Percentiles rank a stretch among this genome's conserved stretches.
These are phyloP conservation scores for Rhizopus stolonifer DNA, from an alignment of 371 early-diverging fungal species.

Conservation along the genomic window DNA sequence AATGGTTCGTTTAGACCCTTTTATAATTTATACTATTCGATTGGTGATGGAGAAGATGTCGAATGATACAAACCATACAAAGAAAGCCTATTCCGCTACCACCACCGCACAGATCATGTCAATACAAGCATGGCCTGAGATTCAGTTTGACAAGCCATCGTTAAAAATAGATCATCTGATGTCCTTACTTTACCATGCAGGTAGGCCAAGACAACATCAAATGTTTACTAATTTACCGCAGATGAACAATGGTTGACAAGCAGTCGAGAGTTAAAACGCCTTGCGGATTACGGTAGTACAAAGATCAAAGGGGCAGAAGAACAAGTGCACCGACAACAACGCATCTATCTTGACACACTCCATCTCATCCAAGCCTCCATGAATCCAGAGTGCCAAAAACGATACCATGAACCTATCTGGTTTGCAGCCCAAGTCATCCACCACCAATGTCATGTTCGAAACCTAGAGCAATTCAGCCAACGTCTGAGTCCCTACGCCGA, in stretches of 20 bases:
- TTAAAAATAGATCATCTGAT: constrained; percentile 20
- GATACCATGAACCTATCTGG: constrained; percentile 28
- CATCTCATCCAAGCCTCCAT: constrained; percentile 21
- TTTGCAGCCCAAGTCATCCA: constrained; percentile 31
- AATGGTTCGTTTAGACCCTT: constrained; percentile 25
- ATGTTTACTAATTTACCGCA: neutral
- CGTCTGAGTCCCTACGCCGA: constrained; percentile 5
- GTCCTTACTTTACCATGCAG: constrained; percentile 32
- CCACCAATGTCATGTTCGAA: constrained; percentile 19
- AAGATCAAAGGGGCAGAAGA: constrained; percentile 6
- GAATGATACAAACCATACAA: neutral
- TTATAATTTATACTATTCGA: constrained; percentile 20
- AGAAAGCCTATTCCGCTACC: neutral
- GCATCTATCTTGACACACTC: constrained; percentile 27
- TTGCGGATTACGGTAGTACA: neutral
- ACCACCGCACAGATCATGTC: constrained; percentile 18
- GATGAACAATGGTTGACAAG: constrained; percentile 28
- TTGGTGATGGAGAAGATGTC: constrained; percentile 16
- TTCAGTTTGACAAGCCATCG: constrained; percentile 8
- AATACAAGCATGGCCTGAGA: constrained; percentile 12
- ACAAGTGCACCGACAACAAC: constrained; percentile 28
- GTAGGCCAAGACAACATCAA: constrained; percentile 22
- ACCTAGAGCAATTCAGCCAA: constrained; percentile 14
- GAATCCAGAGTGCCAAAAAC: neutral
- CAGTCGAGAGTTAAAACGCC: constrained; percentile 2